Evolutionary conservation across 495 filamentous ascomycete species (phyloP), one percentile per base, ranked within the genome.

Genomic region (Penicillium arizonense): DNA sequence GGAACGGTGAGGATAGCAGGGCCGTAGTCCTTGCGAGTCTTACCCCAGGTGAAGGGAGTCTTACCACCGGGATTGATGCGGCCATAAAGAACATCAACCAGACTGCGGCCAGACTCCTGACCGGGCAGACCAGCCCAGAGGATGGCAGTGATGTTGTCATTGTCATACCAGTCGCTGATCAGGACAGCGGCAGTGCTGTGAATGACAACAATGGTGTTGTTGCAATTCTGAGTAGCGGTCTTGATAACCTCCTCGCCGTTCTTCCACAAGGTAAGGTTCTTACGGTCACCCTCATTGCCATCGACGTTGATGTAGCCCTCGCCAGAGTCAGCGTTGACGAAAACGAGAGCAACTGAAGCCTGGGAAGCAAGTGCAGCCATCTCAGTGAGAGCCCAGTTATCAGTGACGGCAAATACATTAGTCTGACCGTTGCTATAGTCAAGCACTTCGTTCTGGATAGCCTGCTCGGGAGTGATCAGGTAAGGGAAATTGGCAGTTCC

Each of bases 71-170:
- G 93, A 71, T 94, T 96, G 64, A 90, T 83, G 43, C 78, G 81
- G 42, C 94, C 94, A 67, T 96, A 98, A 11, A 98, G 85, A 6
- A 98, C 82, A 62, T 97, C 93, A 23, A 84, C 83, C 55, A 98
- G 82, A n/a, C 88, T 82, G 70, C 94, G 92, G 35, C 94, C 94
- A 28, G 87, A 90, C 67, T 98, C 88, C 65, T 97, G 87, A 11
- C 94, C 94, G 0, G 94, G 94, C 38, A 97, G 67, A 66, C 92
- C 93, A 55, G 93, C 94, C 87, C 91, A 97, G 14, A 97, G 63
- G 36, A 98, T 94, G 23, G 90, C 94, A 8, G 91, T 97, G 51
- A 98, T 81, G 67, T 97, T 97, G n/a, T 87, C 85, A 68, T 88
- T 84, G 56, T 91, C 73, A 53, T 89, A 86, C 76, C 84, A 96